These are phyloP conservation scores for Handroanthus guayacan DNA, from an alignment of 257 asterid species.

Conservation along the genomic window DNA sequence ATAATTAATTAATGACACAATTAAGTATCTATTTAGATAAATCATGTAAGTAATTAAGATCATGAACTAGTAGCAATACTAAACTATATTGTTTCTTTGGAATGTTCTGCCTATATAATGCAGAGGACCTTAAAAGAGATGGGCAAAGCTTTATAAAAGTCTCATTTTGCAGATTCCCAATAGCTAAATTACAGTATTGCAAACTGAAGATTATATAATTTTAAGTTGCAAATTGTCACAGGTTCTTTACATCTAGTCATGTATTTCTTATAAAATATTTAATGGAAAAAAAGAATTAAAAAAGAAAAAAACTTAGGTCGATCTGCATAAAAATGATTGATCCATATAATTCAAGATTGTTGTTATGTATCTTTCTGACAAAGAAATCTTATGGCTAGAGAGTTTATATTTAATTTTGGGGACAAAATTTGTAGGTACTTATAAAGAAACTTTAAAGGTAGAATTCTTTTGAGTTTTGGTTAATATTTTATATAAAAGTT, in stretches of 20 bases:
- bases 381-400: neutral
- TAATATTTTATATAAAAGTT: too few species aligned
- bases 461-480: too few species aligned
- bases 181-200: neutral
- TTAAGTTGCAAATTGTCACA: slow-evolving; percentile 19
- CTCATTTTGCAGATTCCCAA: slow-evolving; percentile 37
- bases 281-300: neutral
- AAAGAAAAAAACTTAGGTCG: neutral
- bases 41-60: neutral
- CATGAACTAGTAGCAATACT: neutral
- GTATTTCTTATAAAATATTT: slow-evolving; percentile 10
- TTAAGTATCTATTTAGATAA: neutral
- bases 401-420: too few species aligned
- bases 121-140: neutral
- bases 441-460: too few species aligned
- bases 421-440: too few species aligned
- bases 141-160: slow-evolving; percentile 12
- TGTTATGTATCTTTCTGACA: neutral
- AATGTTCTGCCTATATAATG: slow-evolving; percentile 21
- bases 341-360: neutral
- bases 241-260: slow-evolving; percentile 36
- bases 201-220: neutral
- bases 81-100: neutral
- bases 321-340: slow-evolving; percentile 27
- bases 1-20: neutral